Conservation (phyloP, 495 filamentous ascomycete species). For the Tuber aestivum region DNA sequence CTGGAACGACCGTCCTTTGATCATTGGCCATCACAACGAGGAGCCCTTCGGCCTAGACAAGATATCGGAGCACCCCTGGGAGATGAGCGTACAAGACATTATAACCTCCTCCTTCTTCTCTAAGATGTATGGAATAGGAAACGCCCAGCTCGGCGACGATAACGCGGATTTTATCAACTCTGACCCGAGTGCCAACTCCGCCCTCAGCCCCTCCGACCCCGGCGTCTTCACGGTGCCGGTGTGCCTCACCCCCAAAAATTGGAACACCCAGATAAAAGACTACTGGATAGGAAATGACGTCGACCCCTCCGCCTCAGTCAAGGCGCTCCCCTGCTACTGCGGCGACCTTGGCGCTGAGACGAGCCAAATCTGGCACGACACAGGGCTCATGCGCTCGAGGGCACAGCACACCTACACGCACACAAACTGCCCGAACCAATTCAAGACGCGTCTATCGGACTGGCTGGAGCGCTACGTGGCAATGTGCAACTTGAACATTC, state of each 20-base stretch:
- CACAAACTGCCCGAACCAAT: conserved; percentile 33
- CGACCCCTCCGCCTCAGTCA: conserved; percentile 18
- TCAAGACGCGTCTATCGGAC: conserved; percentile 26
- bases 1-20: conserved; percentile 37
- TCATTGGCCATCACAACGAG: conserved; percentile 30
- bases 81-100: conserved; percentile 22
- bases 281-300: conserved; percentile 20
- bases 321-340: conserved; percentile 37
- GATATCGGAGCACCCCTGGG: conserved; percentile 21
- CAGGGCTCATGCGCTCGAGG: conserved; percentile 27
- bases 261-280: conserved; percentile 36
- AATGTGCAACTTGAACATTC: conserved; percentile 29
- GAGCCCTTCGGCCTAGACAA: conserved; percentile 34
- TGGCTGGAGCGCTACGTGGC: conserved; percentile 37
- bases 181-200: conserved; percentile 27
- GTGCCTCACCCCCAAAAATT: conserved; percentile 35
- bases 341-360: conserved; percentile 35
- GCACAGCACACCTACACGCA: conserved; percentile 26
- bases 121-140: conserved; percentile 9
- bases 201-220: conserved; percentile 23
- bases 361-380: conserved; percentile 25
- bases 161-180: conserved; percentile 16
- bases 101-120: conserved; percentile 30
- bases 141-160: conserved; percentile 20
- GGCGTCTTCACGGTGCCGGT: conserved; percentile 39